These are phyloP conservation scores for Gossypium sturtianum DNA, from an alignment of 345 rosid species.

Conservation along the genomic window DNA sequence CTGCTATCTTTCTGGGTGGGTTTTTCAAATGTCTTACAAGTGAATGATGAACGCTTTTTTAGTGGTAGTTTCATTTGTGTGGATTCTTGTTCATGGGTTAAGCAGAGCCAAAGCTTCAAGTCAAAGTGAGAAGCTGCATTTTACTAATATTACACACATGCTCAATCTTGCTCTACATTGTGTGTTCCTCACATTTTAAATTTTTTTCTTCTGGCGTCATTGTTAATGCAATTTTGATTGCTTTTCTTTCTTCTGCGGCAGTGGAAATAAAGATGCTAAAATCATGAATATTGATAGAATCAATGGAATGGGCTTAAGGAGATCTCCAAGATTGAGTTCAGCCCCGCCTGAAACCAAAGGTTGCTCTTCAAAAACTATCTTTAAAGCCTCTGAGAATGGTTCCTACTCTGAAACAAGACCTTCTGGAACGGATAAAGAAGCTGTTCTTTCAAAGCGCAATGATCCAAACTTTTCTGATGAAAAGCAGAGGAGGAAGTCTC, in stretches of 20 bases:
- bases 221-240: background rate
- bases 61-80: background rate
- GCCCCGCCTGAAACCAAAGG: constrained; percentile 14
- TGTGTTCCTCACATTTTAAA: background rate
- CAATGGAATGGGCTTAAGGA: constrained; percentile 6
- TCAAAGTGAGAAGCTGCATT: constrained; percentile 29
- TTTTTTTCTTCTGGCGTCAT: too few species aligned
- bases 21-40: background rate
- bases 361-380: constrained; percentile 4
- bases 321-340: constrained; percentile 26
- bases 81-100: constrained; percentile 13
- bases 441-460: background rate
- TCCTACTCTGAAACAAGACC: constrained; percentile 11
- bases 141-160: background rate
- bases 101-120: constrained; percentile 23
- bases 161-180: background rate
- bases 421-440: background rate
- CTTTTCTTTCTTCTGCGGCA: background rate
- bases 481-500: constrained; percentile 26
- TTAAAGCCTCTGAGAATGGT: constrained; percentile 4
- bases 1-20: background rate
- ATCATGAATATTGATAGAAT: background rate
- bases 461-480: background rate
- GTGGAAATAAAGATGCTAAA: background rate
- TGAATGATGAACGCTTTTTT: background rate